phyloP scores from a whole-genome alignment of 192 early-diverging fungal genomes.

The Dissophora ornata region DNA sequence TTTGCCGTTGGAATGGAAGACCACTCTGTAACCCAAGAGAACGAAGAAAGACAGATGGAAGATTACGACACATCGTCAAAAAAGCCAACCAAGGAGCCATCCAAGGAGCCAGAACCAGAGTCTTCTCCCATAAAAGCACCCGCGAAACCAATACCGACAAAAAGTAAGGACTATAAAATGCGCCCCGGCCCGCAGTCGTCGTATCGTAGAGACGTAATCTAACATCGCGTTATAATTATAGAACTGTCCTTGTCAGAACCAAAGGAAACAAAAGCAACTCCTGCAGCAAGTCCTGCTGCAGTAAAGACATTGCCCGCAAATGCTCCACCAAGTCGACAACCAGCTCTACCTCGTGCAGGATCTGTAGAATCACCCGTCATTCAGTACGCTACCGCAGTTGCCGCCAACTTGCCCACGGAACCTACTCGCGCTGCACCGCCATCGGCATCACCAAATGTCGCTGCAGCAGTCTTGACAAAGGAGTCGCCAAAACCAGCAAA shows the following conservation, averaged over 20 bases:
- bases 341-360: conserved; percentile 32
- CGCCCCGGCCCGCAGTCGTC: no score
- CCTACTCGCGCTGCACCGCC: conserved; percentile 31
- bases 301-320: conserved; percentile 12
- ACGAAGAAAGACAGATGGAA: conserved; percentile 24
- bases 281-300: conserved; percentile 9
- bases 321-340: conserved; percentile 35
- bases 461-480: conserved; percentile 31
- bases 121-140: conserved; percentile 26
- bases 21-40: conserved; percentile 41
- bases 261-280: conserved; percentile 53
- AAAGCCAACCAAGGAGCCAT: conserved; percentile 49
- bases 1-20: conserved; percentile 84
- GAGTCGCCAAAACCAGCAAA: conserved; percentile 7
- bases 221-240: no score
- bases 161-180: conserved; percentile 49
- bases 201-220: no score
- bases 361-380: conserved; percentile 34
- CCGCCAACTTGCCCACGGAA: conserved; percentile 49
- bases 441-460: conserved; percentile 37
- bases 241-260: conserved; percentile 35
- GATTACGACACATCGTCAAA: conserved; percentile 22
- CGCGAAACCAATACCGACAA: conserved; percentile 32
- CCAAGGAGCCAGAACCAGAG: conserved; percentile 62
- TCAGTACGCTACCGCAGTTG: conserved; percentile 41